These are phyloP conservation scores for Puccinia horiana DNA, from an alignment of 1,284 basidiomycete species.

Conservation along the genomic window DNA sequence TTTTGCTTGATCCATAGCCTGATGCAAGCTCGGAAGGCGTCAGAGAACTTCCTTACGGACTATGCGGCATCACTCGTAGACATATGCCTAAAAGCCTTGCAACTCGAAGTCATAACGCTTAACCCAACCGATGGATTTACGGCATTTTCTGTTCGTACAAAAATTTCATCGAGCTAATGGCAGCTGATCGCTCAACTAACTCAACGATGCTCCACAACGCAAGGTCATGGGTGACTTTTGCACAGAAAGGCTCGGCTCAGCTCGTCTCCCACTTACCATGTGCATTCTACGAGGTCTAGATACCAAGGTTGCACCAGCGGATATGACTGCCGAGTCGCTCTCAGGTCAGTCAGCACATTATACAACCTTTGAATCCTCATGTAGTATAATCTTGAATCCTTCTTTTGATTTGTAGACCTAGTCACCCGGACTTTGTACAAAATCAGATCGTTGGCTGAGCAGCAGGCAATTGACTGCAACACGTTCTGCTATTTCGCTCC, in stretches of 20 bases:
- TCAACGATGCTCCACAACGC: slow-evolving; percentile 76
- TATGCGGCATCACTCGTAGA: slow-evolving; percentile 60
- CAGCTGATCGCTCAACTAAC: neutral
- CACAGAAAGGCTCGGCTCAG: slow-evolving; percentile 38
- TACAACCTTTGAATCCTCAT: neutral
- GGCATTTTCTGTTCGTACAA: slow-evolving; percentile 59
- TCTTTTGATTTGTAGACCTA: slow-evolving; percentile 63
- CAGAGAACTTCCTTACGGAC: slow-evolving; percentile 55
- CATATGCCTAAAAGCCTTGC: slow-evolving; percentile 29
- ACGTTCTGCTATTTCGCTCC: slow-evolving; percentile 82
- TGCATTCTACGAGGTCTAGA: slow-evolving; percentile 74
- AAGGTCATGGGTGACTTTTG: slow-evolving; percentile 64
- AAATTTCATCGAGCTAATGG: slow-evolving; percentile 83
- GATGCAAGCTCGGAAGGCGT: slow-evolving; percentile 64
- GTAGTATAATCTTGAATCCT: neutral
- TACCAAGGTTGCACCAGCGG: slow-evolving; percentile 70
- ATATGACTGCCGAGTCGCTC: slow-evolving; percentile 69
- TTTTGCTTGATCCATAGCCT: slow-evolving; percentile 63
- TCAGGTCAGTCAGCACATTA: slow-evolving; percentile 28
- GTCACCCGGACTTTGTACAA: slow-evolving; percentile 84
- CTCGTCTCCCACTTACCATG: slow-evolving; percentile 57
- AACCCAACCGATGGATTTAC: slow-evolving; percentile 19
- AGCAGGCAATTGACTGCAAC: slow-evolving; percentile 76
- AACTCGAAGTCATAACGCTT: slow-evolving; percentile 53
- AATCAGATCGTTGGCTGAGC: slow-evolving; percentile 77